Base-by-base conservation (phyloP, 2,329 filamentous ascomycete genomes). In the Drechslerella stenobrocha region DNA sequence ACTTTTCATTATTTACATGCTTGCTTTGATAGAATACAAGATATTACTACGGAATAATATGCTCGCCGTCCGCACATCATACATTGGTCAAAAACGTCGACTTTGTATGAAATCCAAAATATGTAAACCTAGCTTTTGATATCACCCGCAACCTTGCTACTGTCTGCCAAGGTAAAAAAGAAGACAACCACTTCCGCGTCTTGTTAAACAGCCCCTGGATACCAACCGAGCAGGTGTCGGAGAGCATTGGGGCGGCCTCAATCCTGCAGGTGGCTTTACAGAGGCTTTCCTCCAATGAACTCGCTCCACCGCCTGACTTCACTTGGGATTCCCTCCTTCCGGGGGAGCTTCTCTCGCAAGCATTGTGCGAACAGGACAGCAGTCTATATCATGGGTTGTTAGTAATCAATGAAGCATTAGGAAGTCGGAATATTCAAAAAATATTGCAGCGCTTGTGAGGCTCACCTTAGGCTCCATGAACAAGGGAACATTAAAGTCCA, bases 401-500 rank as follows among this genome's bases (percentile, higher is more conserved):
- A 79, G 77, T 71, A 72, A 57, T 51, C n/a, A n/a, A 51, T 15
- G 28, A 44, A 7, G 34, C 40, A 42, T 11, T 37, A 15, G n/a
- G 28, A 18, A 40, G 30, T 32, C 30, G 30, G 30, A n/a, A n/a
- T n/a, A n/a, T n/a, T 32, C 30, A 44, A 7, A 8, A 24, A 48
- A 13, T n/a, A 15, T 30, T 23, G 13, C 32, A 18, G 18, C 4
- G 37, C 4, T 20, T 3, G 18, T 5, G 55, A 58, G 71, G 77
- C 84, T 80, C 81, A 95, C 90, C 87, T 93, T 92, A 56, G 91
- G 90, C 81, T 97, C 92, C 91, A 96, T 96, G 78, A 98, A 97
- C 59, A 98, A 81, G 48, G 93, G 93, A 28, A 97, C 90, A 73
- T 92, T 92, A 77, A 98, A 98, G 79, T 98, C 93, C 59, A 98